Evolutionary conservation across 2,329 filamentous ascomycete genomes (phyloP), one percentile per base, ranked within the genome.

Genomic region (Diaporthe sp.): DNA sequence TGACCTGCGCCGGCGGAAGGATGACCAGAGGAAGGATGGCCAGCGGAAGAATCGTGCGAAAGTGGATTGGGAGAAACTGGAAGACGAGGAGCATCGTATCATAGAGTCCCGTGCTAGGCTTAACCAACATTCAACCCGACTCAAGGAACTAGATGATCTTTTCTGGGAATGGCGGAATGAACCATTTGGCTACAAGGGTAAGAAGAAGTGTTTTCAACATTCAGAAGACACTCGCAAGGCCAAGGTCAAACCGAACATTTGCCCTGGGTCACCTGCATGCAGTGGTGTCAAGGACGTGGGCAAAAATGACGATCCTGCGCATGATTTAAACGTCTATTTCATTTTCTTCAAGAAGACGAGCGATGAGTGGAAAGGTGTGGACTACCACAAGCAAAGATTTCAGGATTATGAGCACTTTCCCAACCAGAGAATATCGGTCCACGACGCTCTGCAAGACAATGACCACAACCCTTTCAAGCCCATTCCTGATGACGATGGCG

Each of bases 1-100:
- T 5, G 1, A 12, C 1, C 27, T 66, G 15, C n/a, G n/a, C n/a
- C n/a, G n/a, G n/a, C 25, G 9, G 5, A 35, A 35, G 9, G 32
- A 35, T 35, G 5, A 5, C 32, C 32, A 35, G 9, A 22, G 22
- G 39, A 19, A 42, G 7, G 39, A 42, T 6, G 19, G 39, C 39
- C 39, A 17, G 39, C 2, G 15, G 6, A 42, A 42, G 39, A 5
- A 42, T 17, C 15, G 19, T 42, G 39, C 19, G 15, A 27, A 12
- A 19, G 37, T 63, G 8, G 1, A 22, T 0, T 47, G 27, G 42
- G 59, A 66, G n/a, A 66, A 55, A 39, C 5, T 72, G 30, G 12
- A 55, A 17, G 70, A 35, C 13, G 70, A 72, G 8, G 70, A 72
- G 58, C 70, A 27, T n/a, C 58, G 58, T 0, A 44, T 72, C 1